Evolutionary conservation across 2,329 filamentous ascomycete genomes (phyloP).

Genomic region (Cladosporium velox): DNA sequence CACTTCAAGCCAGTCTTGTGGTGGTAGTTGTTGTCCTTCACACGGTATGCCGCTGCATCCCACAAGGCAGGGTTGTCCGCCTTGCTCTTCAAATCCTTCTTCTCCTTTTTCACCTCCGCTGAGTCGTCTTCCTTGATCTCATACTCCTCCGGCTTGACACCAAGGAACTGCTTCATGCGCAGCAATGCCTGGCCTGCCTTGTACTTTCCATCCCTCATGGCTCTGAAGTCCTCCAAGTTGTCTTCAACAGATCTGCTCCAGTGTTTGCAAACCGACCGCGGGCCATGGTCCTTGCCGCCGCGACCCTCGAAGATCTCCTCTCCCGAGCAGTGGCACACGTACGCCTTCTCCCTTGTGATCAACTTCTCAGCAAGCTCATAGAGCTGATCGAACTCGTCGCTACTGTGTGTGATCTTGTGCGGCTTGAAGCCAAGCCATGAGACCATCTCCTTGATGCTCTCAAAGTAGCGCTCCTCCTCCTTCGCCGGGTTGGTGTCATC

Average conservation of each 20-base stretch:
- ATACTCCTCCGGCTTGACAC: constrained; percentile 42
- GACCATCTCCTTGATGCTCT: constrained; percentile 85
- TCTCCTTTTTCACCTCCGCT: constrained; percentile 37
- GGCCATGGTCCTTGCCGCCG: constrained; percentile 69
- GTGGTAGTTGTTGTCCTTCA: constrained; percentile 72
- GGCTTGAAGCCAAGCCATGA: constrained; percentile 85
- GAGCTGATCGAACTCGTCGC: constrained; percentile 84
- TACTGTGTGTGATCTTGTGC: constrained; percentile 77
- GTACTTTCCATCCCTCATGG: constrained; percentile 91
- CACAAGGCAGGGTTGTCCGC: constrained; percentile 93
- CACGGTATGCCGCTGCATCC: constrained; percentile 89
- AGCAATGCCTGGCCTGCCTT: constrained; percentile 79
- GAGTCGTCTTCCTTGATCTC: constrained; percentile 36
- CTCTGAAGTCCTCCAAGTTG: constrained; percentile 79
- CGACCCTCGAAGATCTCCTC: constrained; percentile 83
- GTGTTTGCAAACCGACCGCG: constrained; percentile 78
- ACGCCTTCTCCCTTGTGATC: constrained; percentile 67
- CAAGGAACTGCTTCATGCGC: constrained; percentile 89
- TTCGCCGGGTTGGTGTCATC: constrained; percentile 96
- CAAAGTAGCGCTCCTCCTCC: constrained; percentile 87
- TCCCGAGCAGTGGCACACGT: constrained; percentile 87
- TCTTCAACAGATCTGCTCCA: constrained; percentile 72
- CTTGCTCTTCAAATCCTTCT: constrained; percentile 36
- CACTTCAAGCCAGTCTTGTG: constrained; percentile 79
- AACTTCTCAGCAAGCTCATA: constrained; percentile 88